Evolutionary conservation across 108 stramenopile species (phyloP).

Genomic region (Cyclotella kingstonii): DNA sequence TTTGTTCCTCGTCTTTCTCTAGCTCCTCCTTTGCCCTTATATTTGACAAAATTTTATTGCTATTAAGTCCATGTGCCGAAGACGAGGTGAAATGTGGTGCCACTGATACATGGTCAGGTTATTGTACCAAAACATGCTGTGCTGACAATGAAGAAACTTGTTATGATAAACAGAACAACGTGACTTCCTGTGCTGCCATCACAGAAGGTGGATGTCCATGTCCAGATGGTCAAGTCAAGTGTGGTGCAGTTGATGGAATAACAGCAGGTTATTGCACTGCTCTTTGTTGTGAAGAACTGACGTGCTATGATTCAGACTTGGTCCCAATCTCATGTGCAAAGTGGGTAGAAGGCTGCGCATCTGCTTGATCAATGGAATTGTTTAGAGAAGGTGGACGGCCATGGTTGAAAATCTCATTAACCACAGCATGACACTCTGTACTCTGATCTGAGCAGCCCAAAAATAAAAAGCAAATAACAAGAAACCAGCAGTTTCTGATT

Average conservation of each 20-base stretch:
- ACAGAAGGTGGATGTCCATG: constrained; percentile 6
- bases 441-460: too few species aligned
- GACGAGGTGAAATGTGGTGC: not conserved
- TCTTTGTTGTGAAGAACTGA: constrained; percentile 13
- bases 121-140: not conserved
- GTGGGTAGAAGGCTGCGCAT: too few species aligned
- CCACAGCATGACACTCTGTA: too few species aligned
- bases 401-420: too few species aligned
- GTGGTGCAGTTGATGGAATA: not conserved
- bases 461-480: too few species aligned
- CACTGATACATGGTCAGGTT: not conserved
- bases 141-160: constrained; percentile 2
- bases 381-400: too few species aligned
- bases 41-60: too few species aligned
- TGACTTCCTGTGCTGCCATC: not conserved
- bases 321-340: constrained; percentile 7
- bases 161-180: not conserved
- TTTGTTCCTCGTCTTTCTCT: too few species aligned
- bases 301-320: constrained; percentile 14
- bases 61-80: not conserved
- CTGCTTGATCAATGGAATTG: too few species aligned
- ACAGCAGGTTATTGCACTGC: not conserved
- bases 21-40: too few species aligned
- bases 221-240: constrained; percentile 1
- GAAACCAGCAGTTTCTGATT: too few species aligned